Evolutionary conservation across 2,329 filamentous ascomycete genomes (phyloP), one percentile per base, ranked within the genome.

Genomic region (Ceratocystis albifundus): DNA sequence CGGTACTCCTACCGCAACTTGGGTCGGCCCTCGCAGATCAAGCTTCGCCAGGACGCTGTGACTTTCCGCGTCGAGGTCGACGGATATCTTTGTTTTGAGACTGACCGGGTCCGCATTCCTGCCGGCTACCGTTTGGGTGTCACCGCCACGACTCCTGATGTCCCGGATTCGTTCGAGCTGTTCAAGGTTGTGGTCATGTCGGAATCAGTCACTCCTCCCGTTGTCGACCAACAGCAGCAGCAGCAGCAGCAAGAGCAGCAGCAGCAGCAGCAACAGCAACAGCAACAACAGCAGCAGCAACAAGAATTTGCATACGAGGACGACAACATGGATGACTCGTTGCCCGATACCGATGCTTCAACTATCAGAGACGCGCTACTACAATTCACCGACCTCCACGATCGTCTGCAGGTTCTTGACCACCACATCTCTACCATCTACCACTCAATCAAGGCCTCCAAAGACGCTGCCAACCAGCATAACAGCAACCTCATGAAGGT

Each of bases 91-190:
- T 99, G 94, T 79, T 96, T 99, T 77, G 84, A 90, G 73, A 93
- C 86, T 64, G 79, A 86, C 75, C 88, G 90, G 79, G 82, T 97
- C 72, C 80, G 79, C 69, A 82, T 99, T 28, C 94, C 93, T 2
- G 72, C 81, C 1, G 89, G 89, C 70, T 95, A 97, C 78, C 83
- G 84, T 74, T 89, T 96, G 70, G 94, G 94, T 71, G 78, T 99
- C 71, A 90, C 88, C 12, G 94, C 93, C 53, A 89, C 90, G 17
- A 93, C 90, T 2, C 89, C 90, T 36, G 93, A 97, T 70, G 92
- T 86, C 71, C 91, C 94, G 0, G 94, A 99, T 77, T 96, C 90
- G 4, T 96, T 96, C 72, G 94, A 99, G 76, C 76, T 96, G 70
- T 94, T 92, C 80, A 95, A 93, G 74, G 83, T 97, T 73, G 81